Base-by-base conservation (phyloP, 1,284 basidiomycete species). In the Athelia psychrophila region DNA sequence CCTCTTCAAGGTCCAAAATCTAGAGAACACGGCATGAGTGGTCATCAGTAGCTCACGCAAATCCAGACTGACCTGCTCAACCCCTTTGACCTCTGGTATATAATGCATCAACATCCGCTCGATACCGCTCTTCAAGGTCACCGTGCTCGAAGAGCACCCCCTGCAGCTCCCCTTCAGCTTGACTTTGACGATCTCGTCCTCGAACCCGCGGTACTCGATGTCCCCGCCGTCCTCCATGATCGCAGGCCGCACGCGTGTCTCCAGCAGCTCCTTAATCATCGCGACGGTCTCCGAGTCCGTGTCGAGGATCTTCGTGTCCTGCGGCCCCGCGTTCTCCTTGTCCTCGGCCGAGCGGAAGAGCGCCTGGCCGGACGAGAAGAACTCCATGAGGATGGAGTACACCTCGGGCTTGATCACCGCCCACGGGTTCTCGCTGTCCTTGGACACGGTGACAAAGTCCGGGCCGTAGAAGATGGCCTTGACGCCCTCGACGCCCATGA, bases 41-140 rank as follows among this genome's bases (percentile, higher is more conserved):
- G n/a, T n/a, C 6, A 42, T 51, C 25, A 48, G 46, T 19, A 16
- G 25, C 20, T 42, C 10, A 36, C 52, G 10, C 46, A 50, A 45
- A 4, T 6, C 27, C 55, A 19, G 13, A 68, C 78, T 66, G 56
- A 89, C 93, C 84, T 98, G 95, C 64, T 98, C 93, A 5, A 99
- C 95, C n/a, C 85, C 86, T 69, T 96, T 90, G 30, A 99, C 96
- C 71, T 99, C 95, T 5, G 96, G 96, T 51, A 99, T 93, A 64
- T 98, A 99, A 71, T 99, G 96, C 92, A 93, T 96, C 63, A 99
- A 76, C 97, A 99, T 99, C 55, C 96, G 80, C 75, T 99, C 97
- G 51, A 98, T 96, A 3, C 95, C 95, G 58, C 82, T 86, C 78
- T 98, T 99, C 56, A 99, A 77, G 16, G 96, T 99, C 24, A 99